phyloP scores from a whole-genome alignment of 345 rosid species.

The Corchorus capsularis region DNA sequence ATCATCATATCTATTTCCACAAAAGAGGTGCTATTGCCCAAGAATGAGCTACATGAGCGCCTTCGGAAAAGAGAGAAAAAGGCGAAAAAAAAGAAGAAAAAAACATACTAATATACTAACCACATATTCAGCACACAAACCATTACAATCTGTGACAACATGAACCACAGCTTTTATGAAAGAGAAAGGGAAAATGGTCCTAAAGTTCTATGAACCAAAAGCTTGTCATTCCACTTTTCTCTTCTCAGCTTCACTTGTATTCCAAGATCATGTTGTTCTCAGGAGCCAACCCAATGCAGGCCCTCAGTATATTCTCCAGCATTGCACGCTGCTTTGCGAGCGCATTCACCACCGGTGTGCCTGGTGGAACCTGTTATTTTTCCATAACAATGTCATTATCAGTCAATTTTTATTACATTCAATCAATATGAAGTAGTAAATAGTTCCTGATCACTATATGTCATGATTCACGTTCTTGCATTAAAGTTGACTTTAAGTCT shows the following conservation, averaged over 20 bases:
- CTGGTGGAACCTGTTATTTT: slow-evolving; percentile 76
- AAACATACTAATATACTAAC: background rate
- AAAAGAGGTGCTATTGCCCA: slow-evolving; percentile 13
- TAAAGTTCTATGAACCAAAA: slow-evolving; percentile 13
- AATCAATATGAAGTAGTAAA: background rate
- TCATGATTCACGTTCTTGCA: slow-evolving; percentile 2
- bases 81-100: background rate
- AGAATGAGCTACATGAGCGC: slow-evolving; percentile 9
- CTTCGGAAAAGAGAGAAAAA: background rate
- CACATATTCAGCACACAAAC: slow-evolving; percentile 12
- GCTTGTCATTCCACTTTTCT: slow-evolving; percentile 25
- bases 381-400: background rate
- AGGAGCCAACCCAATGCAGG: slow-evolving; percentile 90
- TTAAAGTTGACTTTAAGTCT: slow-evolving; percentile 1
- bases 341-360: slow-evolving; percentile 96
- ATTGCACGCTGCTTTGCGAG: slow-evolving; percentile 94
- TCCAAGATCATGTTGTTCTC: slow-evolving; percentile 99
- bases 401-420: background rate
- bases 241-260: slow-evolving; percentile 61
- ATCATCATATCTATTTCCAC: slow-evolving; percentile 12
- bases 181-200: slow-evolving; percentile 13
- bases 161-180: slow-evolving; percentile 12
- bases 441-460: background rate
- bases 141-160: slow-evolving; percentile 15
- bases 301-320: slow-evolving; percentile 96